phyloP scores from a whole-genome alignment of 1,139 yeast species.

The Pichia sp. region DNA sequence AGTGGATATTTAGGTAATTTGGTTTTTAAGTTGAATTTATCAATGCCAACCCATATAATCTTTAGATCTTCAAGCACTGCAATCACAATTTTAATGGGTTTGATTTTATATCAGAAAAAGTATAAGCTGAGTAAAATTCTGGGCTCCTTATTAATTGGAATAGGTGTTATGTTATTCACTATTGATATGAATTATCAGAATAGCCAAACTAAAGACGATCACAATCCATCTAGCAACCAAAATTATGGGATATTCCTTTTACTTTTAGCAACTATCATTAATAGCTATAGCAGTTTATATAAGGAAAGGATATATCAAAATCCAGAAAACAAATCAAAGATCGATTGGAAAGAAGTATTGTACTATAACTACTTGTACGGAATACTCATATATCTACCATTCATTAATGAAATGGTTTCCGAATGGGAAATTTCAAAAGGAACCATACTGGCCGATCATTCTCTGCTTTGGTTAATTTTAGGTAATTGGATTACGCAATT shows the following conservation, averaged over 20 bases:
- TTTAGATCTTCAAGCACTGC: slow-evolving; percentile 61
- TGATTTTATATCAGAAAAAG: slow-evolving; percentile 33
- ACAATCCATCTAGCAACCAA: neutral
- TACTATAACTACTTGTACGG: slow-evolving; percentile 56
- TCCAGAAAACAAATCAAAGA: slow-evolving; percentile 9
- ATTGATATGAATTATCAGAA: slow-evolving; percentile 2
- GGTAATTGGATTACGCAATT: slow-evolving; percentile 54
- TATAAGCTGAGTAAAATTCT: slow-evolving; percentile 39
- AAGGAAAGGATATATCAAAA: slow-evolving; percentile 40
- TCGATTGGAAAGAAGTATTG: slow-evolving; percentile 54
- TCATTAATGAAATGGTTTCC: slow-evolving; percentile 13
- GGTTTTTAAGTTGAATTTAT: slow-evolving; percentile 49
- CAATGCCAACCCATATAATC: slow-evolving; percentile 62
- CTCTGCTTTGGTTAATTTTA: slow-evolving; percentile 25
- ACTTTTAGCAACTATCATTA: slow-evolving; percentile 13
- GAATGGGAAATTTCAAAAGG: slow-evolving; percentile 11
- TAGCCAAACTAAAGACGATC: neutral
- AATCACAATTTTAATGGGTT: slow-evolving; percentile 53
- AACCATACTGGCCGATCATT: slow-evolving; percentile 7
- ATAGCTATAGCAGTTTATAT: slow-evolving; percentile 41
- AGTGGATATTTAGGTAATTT: slow-evolving; percentile 39
- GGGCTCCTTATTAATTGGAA: slow-evolving; percentile 44
- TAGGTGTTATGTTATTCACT: slow-evolving; percentile 51
- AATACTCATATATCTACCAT: slow-evolving; percentile 43
- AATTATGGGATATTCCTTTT: slow-evolving; percentile 5